Evolutionary conservation across 495 filamentous ascomycete genomes (phyloP), one percentile per base, ranked within the genome.

Genomic region (Neurospora pannonica): DNA sequence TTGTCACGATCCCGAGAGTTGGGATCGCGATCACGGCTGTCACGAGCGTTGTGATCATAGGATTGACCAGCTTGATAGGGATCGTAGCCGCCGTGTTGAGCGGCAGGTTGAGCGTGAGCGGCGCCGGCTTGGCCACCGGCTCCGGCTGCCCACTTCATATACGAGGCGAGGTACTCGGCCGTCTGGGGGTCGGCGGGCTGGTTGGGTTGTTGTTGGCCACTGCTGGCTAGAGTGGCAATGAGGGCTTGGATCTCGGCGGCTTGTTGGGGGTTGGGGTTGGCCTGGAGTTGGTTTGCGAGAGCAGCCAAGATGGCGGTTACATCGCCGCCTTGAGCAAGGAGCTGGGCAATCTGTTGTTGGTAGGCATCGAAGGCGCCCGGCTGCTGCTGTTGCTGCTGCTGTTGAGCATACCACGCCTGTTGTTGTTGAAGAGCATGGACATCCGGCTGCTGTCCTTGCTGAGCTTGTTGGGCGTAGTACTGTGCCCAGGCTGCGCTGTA

Each of bases 391-490:
- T 54, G 46, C 6, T 21, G 21, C 54, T 62, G 43, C 19, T 46
- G 38, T 28, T 81, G 79, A 28, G 28, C 76, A 38, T 81, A 80
- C 71, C 82, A 75, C 43, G 75, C 77, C 37, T 82, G 79, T 71
- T 77, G 77, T 54, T 78, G 76, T 34, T 76, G 77, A 36, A 75
- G 73, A 15, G 24, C 54, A 31, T 77, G 78, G 11, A 31, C 36
- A 28, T 71, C 73, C 37, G 43, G 74, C 71, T 72, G 77, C 70
- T 60, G 72, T 13, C 46, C 72, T 62, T 77, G 75, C 42, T 80
- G 80, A 4, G 74, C 74, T 48, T 72, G 69, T 62, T 82, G 77
- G 31, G 79, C 76, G 69, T 82, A 83, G 46, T 79, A 79, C 40
- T 79, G 77, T 3, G 80, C 79, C 78, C 78, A 81, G 6, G 77